Evolutionary conservation across 2,329 filamentous ascomycete genomes (phyloP), one percentile per base, ranked within the genome.

Genomic region (Westerdykella aurantiaca): DNA sequence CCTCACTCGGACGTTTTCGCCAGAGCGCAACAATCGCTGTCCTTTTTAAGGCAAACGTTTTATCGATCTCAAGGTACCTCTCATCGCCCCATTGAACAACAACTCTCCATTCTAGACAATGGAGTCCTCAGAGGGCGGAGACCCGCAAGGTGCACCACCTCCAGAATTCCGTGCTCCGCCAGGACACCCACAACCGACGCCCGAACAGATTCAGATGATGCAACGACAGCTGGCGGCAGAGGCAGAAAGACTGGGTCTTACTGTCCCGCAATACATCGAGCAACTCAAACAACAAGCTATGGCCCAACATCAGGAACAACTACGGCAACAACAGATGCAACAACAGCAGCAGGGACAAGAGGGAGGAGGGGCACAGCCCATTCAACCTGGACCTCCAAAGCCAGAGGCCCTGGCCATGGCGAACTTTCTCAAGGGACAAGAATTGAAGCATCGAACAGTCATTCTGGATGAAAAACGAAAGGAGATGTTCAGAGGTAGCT

Each of bases 401-500:
- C 91, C 91, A 33, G 82, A 89, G 60, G 90, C 89, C 16, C 72
- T 97, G 37, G 89, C 90, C 7, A 79, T 98, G 43, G 94, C 93
- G 54, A 85, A 88, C 61, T 98, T 95, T 71, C 73, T 98, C 47
- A 82, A 83, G 55, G 69, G 78, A 46, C 90, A 96, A 71, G 81
- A 93, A 47, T 72, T 98, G 52, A 98, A 98, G 78, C 78, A 80
- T 14, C 79, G 93, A 51, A 96, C 90, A 14, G 91, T 87, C 66
- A 94, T 98, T 52, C 79, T 97, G 53, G 90, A 96, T 54, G 93
- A 93, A 59, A 90, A 96, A 76, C 81, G 93, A 60, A 97, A 95
- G 72, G 91, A 98, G 54, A 94, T 98, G 87, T 97, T 98, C 71
- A 86, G 85, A 77, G 89, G 88, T 91, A 74, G 63, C 48, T 10